phyloP scores from a whole-genome alignment of 331 rosid species.

The Stylosanthes scabra region DNA sequence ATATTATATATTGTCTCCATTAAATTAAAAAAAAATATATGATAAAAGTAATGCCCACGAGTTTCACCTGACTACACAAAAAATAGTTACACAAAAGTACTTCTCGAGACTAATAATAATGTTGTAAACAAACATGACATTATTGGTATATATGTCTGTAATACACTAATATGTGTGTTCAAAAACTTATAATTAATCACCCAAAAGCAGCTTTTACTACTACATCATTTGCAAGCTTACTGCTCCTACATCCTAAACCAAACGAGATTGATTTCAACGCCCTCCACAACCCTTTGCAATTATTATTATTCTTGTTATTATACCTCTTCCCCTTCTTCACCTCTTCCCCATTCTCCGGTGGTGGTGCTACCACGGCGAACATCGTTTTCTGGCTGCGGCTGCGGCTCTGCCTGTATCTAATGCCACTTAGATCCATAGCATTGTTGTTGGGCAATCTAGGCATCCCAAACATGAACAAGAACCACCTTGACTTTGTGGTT shows the following conservation, averaged over 20 bases:
- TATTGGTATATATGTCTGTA: neutral
- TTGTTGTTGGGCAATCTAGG: slow-evolving; percentile 44
- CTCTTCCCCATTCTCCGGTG: slow-evolving; percentile 17
- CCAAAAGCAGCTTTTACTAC: slow-evolving; percentile 48
- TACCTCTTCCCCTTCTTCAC: neutral
- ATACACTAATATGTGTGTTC: too few species aligned
- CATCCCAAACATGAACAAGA: slow-evolving; percentile 68
- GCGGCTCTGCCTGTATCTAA: slow-evolving; percentile 50
- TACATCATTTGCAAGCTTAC: slow-evolving; percentile 45
- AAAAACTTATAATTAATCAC: neutral
- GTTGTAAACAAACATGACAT: neutral
- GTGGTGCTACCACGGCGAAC: slow-evolving; percentile 30
- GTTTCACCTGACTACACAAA: too few species aligned
- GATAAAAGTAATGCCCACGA: too few species aligned
- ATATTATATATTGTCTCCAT: too few species aligned
- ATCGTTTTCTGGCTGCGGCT: slow-evolving; percentile 20
- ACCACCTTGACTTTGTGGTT: slow-evolving; percentile 63
- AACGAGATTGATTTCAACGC: slow-evolving; percentile 35
- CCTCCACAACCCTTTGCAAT: slow-evolving; percentile 44
- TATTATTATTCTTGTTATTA: neutral
- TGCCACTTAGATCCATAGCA: slow-evolving; percentile 72
- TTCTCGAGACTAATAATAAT: too few species aligned
- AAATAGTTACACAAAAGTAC: too few species aligned
- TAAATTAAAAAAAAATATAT: too few species aligned
- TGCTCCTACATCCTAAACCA: slow-evolving; percentile 45